These are phyloP conservation scores for Aspergillus amoenus DNA, from an alignment of 2,329 filamentous ascomycete species.

Conservation along the genomic window DNA sequence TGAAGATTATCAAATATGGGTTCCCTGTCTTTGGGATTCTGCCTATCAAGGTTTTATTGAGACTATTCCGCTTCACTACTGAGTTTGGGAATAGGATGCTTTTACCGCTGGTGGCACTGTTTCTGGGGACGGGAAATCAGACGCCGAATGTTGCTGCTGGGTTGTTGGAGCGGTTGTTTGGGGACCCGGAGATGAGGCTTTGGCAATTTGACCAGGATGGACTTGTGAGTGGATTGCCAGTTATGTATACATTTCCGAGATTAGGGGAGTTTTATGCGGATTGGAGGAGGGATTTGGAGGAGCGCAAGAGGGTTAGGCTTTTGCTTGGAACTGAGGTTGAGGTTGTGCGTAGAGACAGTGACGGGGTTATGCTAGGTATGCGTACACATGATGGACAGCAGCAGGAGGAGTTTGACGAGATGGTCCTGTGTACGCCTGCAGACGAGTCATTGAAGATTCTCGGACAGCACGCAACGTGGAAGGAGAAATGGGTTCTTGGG, in stretches of 20 bases:
- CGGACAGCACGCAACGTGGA: conserved; percentile 52
- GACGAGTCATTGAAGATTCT: conserved; percentile 58
- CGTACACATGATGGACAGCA: background rate
- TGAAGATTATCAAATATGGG: conserved; percentile 56
- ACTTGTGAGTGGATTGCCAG: conserved; percentile 55
- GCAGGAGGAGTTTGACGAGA: conserved; percentile 51
- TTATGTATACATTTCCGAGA: conserved; percentile 62
- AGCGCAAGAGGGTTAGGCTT: conserved; percentile 50
- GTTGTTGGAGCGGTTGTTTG: conserved; percentile 62
- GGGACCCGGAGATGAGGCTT: conserved; percentile 59
- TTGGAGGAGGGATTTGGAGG: conserved; percentile 54
- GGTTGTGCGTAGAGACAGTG: conserved; percentile 51
- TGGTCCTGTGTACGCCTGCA: conserved; percentile 57
- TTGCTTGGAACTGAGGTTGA: conserved; percentile 40
- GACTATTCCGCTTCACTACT: conserved; percentile 66
- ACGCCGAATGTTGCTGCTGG: conserved; percentile 69
- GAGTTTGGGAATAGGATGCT: conserved; percentile 72
- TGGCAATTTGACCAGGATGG: conserved; percentile 60
- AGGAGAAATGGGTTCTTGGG: conserved; percentile 68
- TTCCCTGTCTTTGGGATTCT: conserved; percentile 58
- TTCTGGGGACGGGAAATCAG: conserved; percentile 73
- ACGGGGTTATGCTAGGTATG: conserved; percentile 48
- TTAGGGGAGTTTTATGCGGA: conserved; percentile 57
- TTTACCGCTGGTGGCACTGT: conserved; percentile 69
- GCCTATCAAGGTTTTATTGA: conserved; percentile 63